These are phyloP conservation scores for Coniochaeta pulveracea DNA, from an alignment of 2,329 filamentous ascomycete species.

Conservation along the genomic window DNA sequence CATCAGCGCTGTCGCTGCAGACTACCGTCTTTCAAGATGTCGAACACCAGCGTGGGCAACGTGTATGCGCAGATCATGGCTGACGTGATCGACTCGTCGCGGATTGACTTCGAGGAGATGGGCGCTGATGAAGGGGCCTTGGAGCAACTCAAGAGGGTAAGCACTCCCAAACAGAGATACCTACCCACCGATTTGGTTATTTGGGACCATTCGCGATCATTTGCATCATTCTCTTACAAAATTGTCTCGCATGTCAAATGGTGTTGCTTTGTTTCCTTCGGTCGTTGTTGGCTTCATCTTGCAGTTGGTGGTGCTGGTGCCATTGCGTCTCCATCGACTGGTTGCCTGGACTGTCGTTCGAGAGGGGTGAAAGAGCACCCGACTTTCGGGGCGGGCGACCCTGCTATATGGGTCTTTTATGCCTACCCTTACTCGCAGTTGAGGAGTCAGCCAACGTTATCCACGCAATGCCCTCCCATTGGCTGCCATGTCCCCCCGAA, in stretches of 20 bases:
- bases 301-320: background rate
- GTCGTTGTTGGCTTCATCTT: background rate
- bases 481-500: constrained; percentile 7
- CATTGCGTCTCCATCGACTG: background rate
- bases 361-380: constrained; percentile 26
- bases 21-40: too few species aligned
- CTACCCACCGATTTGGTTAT: too few species aligned
- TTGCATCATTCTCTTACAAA: too few species aligned
- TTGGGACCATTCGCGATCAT: too few species aligned
- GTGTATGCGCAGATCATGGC: constrained; percentile 72
- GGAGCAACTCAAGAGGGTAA: constrained; percentile 78
- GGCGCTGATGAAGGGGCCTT: constrained; percentile 82
- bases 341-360: constrained; percentile 12
- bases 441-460: too few species aligned
- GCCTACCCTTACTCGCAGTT: constrained; percentile 14
- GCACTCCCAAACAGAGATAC: too few species aligned
- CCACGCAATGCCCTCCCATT: constrained; percentile 14
- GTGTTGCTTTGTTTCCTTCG: too few species aligned
- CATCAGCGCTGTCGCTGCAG: too few species aligned
- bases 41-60: constrained; percentile 52
- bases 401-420: constrained; percentile 48
- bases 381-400: constrained; percentile 30
- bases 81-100: constrained; percentile 84
- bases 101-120: constrained; percentile 93
- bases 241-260: too few species aligned